A percentile compares a stretch with the other conserved stretches of the same genome.
These are phyloP conservation scores for Tylopilus rubrobrunneus DNA, from an alignment of 768 basidiomycete species.

Conservation along the genomic window DNA sequence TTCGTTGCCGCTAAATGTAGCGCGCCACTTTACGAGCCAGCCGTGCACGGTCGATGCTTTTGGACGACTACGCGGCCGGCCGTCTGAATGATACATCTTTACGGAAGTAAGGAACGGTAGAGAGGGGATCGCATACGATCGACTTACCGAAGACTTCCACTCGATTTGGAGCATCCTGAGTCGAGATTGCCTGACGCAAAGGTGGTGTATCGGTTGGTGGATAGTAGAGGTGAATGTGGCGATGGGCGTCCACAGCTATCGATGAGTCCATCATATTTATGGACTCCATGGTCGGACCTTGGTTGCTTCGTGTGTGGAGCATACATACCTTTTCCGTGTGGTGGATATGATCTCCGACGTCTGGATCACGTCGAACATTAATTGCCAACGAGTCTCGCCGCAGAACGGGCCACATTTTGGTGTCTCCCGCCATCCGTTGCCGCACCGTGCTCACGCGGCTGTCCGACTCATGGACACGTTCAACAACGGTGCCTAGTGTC, in stretches of 20 bases:
- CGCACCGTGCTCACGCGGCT: constrained; percentile 3
- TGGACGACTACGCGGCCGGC: constrained; percentile 44
- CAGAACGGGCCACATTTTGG: constrained; percentile 7
- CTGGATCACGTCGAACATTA: neutral
- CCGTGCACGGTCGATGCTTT: constrained; percentile 64
- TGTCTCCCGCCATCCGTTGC: neutral
- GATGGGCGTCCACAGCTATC: constrained; percentile 1
- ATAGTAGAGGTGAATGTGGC: constrained; percentile 8
- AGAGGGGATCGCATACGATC: neutral
- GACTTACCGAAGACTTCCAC: constrained; percentile 32
- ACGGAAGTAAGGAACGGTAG: neutral
- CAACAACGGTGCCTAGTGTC: neutral
- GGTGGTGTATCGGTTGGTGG: neutral
- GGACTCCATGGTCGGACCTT: constrained; percentile 3
- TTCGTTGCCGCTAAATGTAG: constrained; percentile 65
- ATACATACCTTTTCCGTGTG: constrained; percentile 14
- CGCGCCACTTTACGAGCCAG: constrained; percentile 77
- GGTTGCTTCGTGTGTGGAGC: neutral
- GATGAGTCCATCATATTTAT: constrained; percentile 23
- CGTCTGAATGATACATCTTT: constrained; percentile 34
- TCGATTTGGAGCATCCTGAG: constrained; percentile 28
- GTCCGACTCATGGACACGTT: constrained; percentile 7
- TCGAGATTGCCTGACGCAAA: neutral
- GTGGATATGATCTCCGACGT: constrained; percentile 16
- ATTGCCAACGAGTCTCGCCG: constrained; percentile 1